Conservation (phyloP, 805 yeast species). For the Yarrowia keelungensis region DNA sequence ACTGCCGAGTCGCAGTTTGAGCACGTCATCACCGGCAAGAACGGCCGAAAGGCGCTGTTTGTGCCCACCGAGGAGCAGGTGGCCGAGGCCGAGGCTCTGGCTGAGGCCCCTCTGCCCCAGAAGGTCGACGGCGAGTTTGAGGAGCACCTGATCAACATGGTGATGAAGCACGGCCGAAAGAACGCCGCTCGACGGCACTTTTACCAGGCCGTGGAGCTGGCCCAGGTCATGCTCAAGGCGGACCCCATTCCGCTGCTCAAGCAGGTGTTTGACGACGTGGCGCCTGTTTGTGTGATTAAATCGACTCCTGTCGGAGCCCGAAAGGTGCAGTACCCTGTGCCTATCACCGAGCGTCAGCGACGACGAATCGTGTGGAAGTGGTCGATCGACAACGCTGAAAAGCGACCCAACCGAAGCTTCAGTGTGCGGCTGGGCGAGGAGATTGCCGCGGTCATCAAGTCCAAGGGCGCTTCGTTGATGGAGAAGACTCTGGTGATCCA, state of each 20-base stretch:
- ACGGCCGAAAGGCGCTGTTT: conserved; percentile 22
- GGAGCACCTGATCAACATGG: conserved; percentile 78
- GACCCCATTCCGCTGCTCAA: conserved; percentile 83
- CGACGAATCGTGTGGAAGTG: conserved; percentile 85
- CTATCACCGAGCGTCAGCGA: conserved; percentile 82
- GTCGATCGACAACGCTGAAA: conserved; percentile 84
- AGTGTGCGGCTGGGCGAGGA: conserved; percentile 93
- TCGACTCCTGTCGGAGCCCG: conserved; percentile 89
- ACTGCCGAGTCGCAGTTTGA: conserved; percentile 20
- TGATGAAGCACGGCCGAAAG: conserved; percentile 93
- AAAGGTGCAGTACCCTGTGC: conserved; percentile 78
- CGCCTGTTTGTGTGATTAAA: conserved; percentile 71
- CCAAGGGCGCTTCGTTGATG: conserved; percentile 74
- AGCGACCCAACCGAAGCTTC: conserved; percentile 79
- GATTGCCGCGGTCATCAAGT: conserved; percentile 74
- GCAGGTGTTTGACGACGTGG: conserved; percentile 76
- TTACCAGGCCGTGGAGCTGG: conserved; percentile 79
- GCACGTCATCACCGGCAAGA: conserved; percentile 26
- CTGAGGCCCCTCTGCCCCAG: conserved; percentile 63
- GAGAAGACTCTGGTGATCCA: conserved; percentile 86
- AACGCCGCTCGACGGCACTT: conserved; percentile 75
- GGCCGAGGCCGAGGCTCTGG: conserved; percentile 60
- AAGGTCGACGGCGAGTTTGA: conserved; percentile 68
- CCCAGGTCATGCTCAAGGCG: conserved; percentile 70
- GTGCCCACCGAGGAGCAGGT: conserved; percentile 69